Evolutionary conservation across 495 filamentous ascomycete genomes (phyloP).

Genomic region (Glarea lozoyensis): DNA sequence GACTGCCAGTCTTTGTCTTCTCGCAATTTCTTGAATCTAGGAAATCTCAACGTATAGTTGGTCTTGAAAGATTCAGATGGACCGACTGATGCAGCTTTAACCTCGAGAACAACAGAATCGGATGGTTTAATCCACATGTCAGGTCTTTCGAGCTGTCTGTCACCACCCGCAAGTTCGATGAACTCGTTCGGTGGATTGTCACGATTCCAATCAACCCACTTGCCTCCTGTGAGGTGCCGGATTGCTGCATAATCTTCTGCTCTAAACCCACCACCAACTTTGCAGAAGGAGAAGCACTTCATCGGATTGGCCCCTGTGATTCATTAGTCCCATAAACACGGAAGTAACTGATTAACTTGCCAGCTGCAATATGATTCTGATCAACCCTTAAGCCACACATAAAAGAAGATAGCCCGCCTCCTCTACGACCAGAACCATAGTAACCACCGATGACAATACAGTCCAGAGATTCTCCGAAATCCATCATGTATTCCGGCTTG

Average conservation of each 20-base stretch:
- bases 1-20: conserved; percentile 77
- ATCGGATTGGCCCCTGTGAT: conserved; percentile 38
- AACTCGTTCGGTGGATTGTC: conserved; percentile 70
- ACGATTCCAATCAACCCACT: conserved; percentile 81
- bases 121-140: conserved; percentile 91
- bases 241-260: conserved; percentile 78
- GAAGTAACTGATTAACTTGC: conserved; percentile 3
- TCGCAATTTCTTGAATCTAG: conserved; percentile 76
- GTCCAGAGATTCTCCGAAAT: conserved; percentile 90
- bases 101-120: conserved; percentile 77
- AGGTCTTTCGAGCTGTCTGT: conserved; percentile 64
- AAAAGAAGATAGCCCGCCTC: conserved; percentile 76
- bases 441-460: conserved; percentile 87
- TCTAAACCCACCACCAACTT: conserved; percentile 88
- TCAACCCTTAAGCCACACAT: conserved; percentile 78
- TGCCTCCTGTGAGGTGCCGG: conserved; percentile 74
- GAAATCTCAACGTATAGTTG: conserved; percentile 78
- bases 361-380: conserved; percentile 49
- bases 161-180: conserved; percentile 74
- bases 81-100: conserved; percentile 81
- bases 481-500: conserved; percentile 97
- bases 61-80: conserved; percentile 69
- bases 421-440: conserved; percentile 78
- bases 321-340: neutral
- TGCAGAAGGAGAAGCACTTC: conserved; percentile 89